Evolutionary conservation across 345 rosid genomes (phyloP).

Genomic region (Acer yangbiense): DNA sequence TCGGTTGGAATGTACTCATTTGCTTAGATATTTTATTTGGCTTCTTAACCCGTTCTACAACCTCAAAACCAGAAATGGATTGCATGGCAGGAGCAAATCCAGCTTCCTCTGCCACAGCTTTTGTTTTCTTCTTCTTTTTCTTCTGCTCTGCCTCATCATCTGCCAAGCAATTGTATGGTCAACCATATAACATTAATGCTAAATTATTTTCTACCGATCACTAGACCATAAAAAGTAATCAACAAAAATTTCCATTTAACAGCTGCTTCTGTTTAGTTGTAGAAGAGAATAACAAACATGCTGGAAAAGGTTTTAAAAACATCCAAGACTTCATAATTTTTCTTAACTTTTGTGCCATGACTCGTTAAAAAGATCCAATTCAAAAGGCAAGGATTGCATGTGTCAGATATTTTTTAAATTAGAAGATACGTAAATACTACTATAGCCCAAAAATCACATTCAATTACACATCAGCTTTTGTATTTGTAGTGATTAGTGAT

Average conservation of each 20-base stretch:
- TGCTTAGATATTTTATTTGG: constrained; percentile 45
- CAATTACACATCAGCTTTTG: background rate
- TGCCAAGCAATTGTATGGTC: constrained; percentile 34
- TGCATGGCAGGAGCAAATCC: constrained; percentile 46
- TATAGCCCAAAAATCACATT: background rate
- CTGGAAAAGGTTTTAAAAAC: too few relatives aligned
- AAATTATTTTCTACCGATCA: background rate
- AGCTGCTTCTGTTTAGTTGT: too few relatives aligned
- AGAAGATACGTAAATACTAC: background rate
- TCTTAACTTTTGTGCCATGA: too few relatives aligned
- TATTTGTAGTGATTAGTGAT: background rate
- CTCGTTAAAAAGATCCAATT: too few relatives aligned
- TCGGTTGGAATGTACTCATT: constrained; percentile 39
- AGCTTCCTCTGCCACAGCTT: constrained; percentile 40
- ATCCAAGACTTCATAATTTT: too few relatives aligned
- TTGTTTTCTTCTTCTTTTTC: constrained; percentile 78
- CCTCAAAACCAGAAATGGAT: constrained; percentile 44
- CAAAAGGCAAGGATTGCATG: too few relatives aligned
- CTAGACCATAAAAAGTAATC: background rate
- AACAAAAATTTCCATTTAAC: background rate
- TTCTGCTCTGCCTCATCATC: constrained; percentile 67
- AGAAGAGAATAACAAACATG: too few relatives aligned
- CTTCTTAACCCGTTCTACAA: constrained; percentile 55
- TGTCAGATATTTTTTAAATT: too few relatives aligned
- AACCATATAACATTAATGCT: constrained; percentile 7